A percentile compares a stretch with the other conserved stretches of the same genome.
Evolutionary conservation across 306 rosid genomes (phyloP).

Genomic region (Geum urbanum): DNA sequence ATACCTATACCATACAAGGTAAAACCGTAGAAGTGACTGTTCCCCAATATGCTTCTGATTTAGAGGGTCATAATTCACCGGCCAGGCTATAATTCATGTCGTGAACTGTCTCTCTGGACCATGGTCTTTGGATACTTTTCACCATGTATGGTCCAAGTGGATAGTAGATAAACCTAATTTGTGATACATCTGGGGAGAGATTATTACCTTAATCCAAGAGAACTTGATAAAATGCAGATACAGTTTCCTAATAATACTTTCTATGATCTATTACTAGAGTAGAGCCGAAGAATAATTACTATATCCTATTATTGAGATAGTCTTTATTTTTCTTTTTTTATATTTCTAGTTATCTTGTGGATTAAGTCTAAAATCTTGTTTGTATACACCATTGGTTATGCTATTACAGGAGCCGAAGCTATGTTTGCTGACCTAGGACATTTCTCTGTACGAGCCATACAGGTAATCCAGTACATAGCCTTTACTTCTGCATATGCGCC

Average conservation of each 20-base stretch:
- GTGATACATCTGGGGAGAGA: background rate
- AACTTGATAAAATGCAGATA: background rate
- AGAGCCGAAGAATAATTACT: background rate
- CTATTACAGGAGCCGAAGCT: constrained; percentile 83
- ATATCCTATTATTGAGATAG: background rate
- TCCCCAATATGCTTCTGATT: background rate
- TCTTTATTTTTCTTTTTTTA: background rate
- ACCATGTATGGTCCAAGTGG: background rate
- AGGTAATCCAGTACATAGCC: constrained; percentile 44
- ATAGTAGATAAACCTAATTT: background rate
- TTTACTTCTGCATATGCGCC: constrained; percentile 11
- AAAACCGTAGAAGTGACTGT: background rate
- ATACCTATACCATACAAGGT: constrained; percentile 11
- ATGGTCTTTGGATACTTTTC: too few relatives aligned
- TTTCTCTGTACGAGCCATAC: constrained; percentile 79
- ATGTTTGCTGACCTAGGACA: constrained; percentile 99
- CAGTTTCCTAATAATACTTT: background rate
- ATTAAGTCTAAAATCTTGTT: background rate
- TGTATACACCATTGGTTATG: constrained; percentile 15
- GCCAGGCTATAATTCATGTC: background rate
- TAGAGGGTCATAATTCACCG: background rate
- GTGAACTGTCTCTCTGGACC: background rate
- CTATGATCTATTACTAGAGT: too few relatives aligned
- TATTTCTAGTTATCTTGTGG: background rate
- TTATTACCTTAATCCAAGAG: background rate